These are phyloP conservation scores for Vitis hybrid DNA, from an alignment of 177 flowering plant genomes.

Conservation along the genomic window DNA sequence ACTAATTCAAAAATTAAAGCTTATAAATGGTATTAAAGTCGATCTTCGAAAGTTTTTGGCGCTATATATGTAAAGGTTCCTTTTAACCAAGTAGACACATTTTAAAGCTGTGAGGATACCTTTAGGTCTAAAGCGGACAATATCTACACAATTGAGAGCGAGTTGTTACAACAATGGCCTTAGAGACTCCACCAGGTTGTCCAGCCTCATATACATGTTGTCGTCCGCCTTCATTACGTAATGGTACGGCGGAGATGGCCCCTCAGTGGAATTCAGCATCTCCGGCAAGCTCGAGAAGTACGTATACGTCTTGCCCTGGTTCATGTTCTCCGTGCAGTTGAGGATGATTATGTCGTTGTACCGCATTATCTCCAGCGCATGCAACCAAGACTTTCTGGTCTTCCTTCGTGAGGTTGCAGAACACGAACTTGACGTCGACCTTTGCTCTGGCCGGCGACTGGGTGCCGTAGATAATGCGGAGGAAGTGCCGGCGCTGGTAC, in stretches of 20 bases:
- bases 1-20: no score
- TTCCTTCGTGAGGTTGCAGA: slow-evolving; percentile 79
- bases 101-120: rapidly evolving
- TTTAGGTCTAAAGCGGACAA: rapidly evolving
- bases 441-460: slow-evolving; percentile 41
- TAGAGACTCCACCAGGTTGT: slow-evolving; percentile 47
- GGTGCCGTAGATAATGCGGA: slow-evolving; percentile 62
- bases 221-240: slow-evolving; percentile 87
- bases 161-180: slow-evolving; percentile 28
- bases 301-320: slow-evolving; percentile 79
- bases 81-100: no score
- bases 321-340: slow-evolving; percentile 81
- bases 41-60: no score
- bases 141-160: rapidly evolving
- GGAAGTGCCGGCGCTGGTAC: slow-evolving; percentile 69
- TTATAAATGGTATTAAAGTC: no score
- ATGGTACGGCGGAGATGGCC: slow-evolving; percentile 61
- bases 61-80: no score
- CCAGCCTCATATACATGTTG: slow-evolving; percentile 55
- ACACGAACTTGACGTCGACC: slow-evolving; percentile 72
- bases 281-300: slow-evolving; percentile 79
- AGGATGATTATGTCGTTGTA: slow-evolving; percentile 80
- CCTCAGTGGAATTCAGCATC: slow-evolving; percentile 25
- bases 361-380: slow-evolving; percentile 65
- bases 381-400: slow-evolving; percentile 67